Evolutionary conservation across 805 yeast genomes (phyloP).

Genomic region (Kurtzmaniella fragi): DNA sequence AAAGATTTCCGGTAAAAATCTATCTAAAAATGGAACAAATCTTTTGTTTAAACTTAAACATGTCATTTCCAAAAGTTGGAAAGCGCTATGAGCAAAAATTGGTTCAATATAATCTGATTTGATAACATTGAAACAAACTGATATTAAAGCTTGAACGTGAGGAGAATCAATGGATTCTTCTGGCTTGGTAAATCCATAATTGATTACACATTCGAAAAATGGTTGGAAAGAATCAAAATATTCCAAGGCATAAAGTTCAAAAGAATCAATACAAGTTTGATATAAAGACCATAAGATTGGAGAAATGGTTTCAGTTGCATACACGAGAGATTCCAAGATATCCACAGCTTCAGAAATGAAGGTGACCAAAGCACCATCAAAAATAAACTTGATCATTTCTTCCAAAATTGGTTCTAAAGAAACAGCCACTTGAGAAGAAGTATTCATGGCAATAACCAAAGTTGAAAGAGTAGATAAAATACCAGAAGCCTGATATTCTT

Average conservation of each 20-base stretch:
- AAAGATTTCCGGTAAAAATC: conserved; percentile 32
- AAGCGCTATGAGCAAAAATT: conserved; percentile 33
- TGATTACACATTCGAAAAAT: conserved; percentile 52
- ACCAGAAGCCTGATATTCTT: conserved; percentile 42
- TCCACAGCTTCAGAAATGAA: conserved; percentile 37
- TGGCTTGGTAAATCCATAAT: conserved; percentile 42
- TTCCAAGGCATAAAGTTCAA: conserved; percentile 56
- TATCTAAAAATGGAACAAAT: conserved; percentile 27
- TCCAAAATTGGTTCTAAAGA: conserved; percentile 29
- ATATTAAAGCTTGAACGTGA: conserved; percentile 32
- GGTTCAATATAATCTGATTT: conserved; percentile 33
- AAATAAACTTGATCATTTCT: conserved; percentile 29
- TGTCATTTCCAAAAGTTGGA: conserved; percentile 33
- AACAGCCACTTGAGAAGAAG: conserved; percentile 33
- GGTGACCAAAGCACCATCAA: conserved; percentile 35
- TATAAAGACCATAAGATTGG: conserved; percentile 52
- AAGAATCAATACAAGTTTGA: conserved; percentile 45
- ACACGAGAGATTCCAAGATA: conserved; percentile 47
- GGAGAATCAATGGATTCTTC: conserved; percentile 32
- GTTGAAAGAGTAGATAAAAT: conserved; percentile 38
- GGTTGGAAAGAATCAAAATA: conserved; percentile 52
- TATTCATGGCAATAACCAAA: conserved; percentile 37
- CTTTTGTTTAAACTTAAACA: conserved; percentile 26
- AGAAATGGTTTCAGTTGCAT: conserved; percentile 49
- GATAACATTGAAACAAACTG: conserved; percentile 30